Evolutionary conservation across 306 rosid species (phyloP), one percentile per base, ranked within the genome.

Genomic region (Prunus armeniaca): DNA sequence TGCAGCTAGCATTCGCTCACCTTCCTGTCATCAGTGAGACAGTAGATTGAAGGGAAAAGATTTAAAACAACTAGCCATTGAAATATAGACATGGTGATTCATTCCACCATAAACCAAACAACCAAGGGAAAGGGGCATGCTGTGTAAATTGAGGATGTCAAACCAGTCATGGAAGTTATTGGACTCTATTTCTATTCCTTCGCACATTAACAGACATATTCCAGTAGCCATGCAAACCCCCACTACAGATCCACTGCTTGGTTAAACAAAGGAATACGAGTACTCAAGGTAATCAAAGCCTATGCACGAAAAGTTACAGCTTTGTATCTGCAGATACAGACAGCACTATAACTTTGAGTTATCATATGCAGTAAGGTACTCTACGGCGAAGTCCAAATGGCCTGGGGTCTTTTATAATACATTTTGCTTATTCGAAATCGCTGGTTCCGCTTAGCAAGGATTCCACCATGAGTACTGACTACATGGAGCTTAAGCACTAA

Each of bases 11-110:
- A 5, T 81, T 65, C 81, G 80, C 76, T 73, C 87, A 63, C 55
- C 50, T 66, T 86, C 91, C 94, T 91, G 88, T 65, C 46, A 72
- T 51, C 41, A 13, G 54, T 30, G 45, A 78, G 72, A 57, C 72
- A 46, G 5, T 22, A 24, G 24, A 57, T 41, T 30, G 9, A 60
- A 45, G 67, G 61, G 22, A 49, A 50, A 41, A 52, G 3, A 68
- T 11, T 17, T 46, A 57, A 24, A 57, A 50, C 17, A 65, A 14
- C 24, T 14, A 2, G 55, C 18, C 49, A 11, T 58, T 72, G 43
- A 22, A 72, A 38, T 15, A 27, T 55, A 20, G 24, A 38, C 15
- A 57, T 43, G 12, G 25, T 17, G 38, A 55, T n/a, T 38, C 75
- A 71, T 27, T 30, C 65, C 32, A 65, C n/a, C 51, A 55, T 13